Conservation (phyloP, 2,329 filamentous ascomycete species). For the Thielaviopsis cerberus region DNA sequence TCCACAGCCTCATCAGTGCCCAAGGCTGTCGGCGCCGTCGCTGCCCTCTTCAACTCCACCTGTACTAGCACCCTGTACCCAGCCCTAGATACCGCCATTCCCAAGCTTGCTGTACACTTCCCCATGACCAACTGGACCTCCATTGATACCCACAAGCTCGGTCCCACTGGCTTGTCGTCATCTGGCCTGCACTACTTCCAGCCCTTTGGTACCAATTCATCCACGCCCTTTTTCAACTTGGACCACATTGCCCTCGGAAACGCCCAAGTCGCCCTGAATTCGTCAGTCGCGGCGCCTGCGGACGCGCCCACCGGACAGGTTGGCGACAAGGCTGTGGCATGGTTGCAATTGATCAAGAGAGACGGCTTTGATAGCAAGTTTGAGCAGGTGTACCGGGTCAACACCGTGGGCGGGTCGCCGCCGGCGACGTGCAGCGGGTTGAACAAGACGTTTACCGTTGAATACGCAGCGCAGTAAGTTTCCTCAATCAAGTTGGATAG, state of each 20-base stretch:
- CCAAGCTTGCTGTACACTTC: constrained; percentile 50
- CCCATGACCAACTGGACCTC: constrained; percentile 6
- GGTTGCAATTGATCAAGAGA: constrained; percentile 52
- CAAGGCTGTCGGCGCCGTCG: constrained; percentile 51
- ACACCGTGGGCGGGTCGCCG: constrained; percentile 64
- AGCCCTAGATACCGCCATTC: constrained; percentile 44
- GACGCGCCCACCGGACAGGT: constrained; percentile 38
- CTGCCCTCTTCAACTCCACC: constrained; percentile 72
- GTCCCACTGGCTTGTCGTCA: constrained; percentile 42
- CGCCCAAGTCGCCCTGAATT: constrained; percentile 44
- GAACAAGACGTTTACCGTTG: constrained; percentile 45
- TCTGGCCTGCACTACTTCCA: constrained; percentile 69
- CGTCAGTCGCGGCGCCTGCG: constrained; percentile 41
- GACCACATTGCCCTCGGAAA: constrained; percentile 27
- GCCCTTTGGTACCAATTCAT: constrained; percentile 26
- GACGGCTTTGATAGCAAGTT: constrained; percentile 37
- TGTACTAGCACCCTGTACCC: constrained; percentile 58
- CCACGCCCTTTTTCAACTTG: constrained; percentile 66
- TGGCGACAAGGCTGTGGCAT: constrained; percentile 54
- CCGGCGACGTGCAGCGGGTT: constrained; percentile 55
- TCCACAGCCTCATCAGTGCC: constrained; percentile 42
- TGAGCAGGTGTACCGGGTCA: constrained; percentile 63
- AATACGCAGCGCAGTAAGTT: constrained; percentile 72
- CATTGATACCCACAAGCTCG: constrained; percentile 19
- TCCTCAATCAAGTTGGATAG: constrained; percentile 11